Evolutionary conservation across 345 rosid genomes (phyloP).

Genomic region (Geranium brycei): DNA sequence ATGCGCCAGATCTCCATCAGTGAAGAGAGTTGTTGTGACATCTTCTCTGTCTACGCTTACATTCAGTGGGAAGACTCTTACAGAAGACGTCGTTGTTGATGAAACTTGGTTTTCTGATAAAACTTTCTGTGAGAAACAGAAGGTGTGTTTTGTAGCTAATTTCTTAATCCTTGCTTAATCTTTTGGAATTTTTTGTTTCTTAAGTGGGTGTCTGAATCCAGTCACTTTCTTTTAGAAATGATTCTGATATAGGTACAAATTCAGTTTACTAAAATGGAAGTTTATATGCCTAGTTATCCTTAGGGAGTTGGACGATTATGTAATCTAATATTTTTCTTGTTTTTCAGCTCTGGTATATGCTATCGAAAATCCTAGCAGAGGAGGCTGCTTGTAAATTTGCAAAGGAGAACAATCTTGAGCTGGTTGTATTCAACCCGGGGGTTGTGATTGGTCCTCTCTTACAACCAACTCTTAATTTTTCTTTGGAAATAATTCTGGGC

Average conservation of each 20-base stretch:
- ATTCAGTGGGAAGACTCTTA: not conserved
- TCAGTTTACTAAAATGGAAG: too few species aligned
- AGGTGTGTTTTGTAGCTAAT: conserved; percentile 11
- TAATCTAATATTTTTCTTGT: too few species aligned
- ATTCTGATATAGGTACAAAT: too few species aligned
- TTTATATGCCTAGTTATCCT: too few species aligned
- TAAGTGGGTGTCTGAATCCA: too few species aligned
- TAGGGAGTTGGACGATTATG: too few species aligned
- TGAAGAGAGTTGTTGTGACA: conserved; percentile 10
- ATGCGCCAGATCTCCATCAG: conserved; percentile 9
- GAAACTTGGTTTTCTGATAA: conserved; percentile 5
- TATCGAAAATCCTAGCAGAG: conserved; percentile 36
- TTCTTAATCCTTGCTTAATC: too few species aligned
- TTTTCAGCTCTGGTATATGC: conserved; percentile 25
- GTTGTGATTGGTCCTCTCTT: conserved; percentile 27
- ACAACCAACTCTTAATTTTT: conserved; percentile 26
- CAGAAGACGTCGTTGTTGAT: not conserved
- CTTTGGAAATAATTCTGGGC: conserved; percentile 15
- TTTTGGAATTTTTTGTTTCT: too few species aligned
- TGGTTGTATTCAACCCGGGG: conserved; percentile 33
- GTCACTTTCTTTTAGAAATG: too few species aligned
- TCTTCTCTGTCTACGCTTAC: conserved; percentile 2
- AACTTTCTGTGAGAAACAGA: conserved; percentile 7
- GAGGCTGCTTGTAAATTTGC: conserved; percentile 34
- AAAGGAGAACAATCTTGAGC: conserved; percentile 27